Evolutionary conservation across 208 protist species (phyloP).

Genomic region (Trypanosoma theileri): DNA sequence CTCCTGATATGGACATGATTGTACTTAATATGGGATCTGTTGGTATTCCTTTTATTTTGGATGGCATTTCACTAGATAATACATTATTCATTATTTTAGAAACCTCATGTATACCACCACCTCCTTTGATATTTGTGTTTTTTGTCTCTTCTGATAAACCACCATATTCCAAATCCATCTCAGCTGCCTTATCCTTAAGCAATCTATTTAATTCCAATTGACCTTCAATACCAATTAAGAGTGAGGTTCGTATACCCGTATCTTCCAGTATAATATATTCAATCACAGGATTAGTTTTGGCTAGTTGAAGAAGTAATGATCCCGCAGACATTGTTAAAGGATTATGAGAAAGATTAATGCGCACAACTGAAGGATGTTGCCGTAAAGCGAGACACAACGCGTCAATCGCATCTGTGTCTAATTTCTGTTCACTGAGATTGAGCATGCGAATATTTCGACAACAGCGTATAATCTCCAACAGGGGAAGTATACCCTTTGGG

Average conservation of each 20-base stretch:
- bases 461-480: constrained; percentile 75
- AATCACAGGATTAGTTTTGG: constrained; percentile 54
- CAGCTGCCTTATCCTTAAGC: constrained; percentile 2
- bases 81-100: too few relatives aligned
- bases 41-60: too few relatives aligned
- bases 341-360: constrained; percentile 83
- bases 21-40: too few relatives aligned
- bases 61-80: too few relatives aligned
- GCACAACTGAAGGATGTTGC: constrained; percentile 56
- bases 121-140: neutral
- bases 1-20: too few relatives aligned
- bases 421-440: constrained; percentile 58
- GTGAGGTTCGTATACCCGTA: constrained; percentile 49
- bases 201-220: constrained; percentile 59
- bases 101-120: neutral
- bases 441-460: constrained; percentile 46
- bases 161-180: neutral
- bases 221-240: constrained; percentile 47
- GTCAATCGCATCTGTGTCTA: constrained; percentile 63
- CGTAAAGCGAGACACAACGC: constrained; percentile 52
- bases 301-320: constrained; percentile 64
- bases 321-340: constrained; percentile 74
- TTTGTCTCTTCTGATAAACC: neutral
- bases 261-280: constrained; percentile 67
- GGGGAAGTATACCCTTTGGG: constrained; percentile 67